phyloP scores from a whole-genome alignment of 2,329 filamentous ascomycete genomes.

The Fusarium denticulatum region DNA sequence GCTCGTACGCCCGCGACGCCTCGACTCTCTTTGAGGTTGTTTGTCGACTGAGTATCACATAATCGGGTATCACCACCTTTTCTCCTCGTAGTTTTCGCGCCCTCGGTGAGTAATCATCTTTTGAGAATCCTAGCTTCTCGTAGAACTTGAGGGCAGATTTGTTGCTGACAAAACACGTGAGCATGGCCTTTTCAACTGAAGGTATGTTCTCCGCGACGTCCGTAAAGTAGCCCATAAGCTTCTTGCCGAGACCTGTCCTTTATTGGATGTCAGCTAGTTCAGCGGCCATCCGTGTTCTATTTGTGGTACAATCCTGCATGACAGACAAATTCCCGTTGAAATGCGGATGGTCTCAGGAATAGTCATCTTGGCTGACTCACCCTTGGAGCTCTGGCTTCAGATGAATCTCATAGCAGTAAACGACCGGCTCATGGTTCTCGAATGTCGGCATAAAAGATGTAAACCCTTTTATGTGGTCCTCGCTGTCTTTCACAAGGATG shows the following conservation, averaged over 20 bases:
- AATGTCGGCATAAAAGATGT: conserved; percentile 77
- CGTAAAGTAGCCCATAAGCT: conserved; percentile 67
- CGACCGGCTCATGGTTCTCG: conserved; percentile 71
- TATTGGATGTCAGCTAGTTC: conserved; percentile 13
- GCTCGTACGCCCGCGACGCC: conserved; percentile 20
- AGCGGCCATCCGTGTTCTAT: conserved; percentile 1
- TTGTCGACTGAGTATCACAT: conserved; percentile 67
- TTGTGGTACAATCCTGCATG: neutral
- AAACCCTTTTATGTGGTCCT: conserved; percentile 60
- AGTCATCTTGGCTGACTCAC: conserved; percentile 47
- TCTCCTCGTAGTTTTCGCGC: conserved; percentile 64
- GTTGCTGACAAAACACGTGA: conserved; percentile 77
- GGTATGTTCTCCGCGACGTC: conserved; percentile 63
- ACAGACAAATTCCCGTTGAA: neutral
- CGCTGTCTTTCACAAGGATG: conserved; percentile 63
- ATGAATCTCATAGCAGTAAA: conserved; percentile 86
- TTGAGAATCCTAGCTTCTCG: conserved; percentile 64
- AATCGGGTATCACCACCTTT: conserved; percentile 64
- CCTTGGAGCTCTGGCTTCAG: conserved; percentile 66
- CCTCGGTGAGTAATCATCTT: conserved; percentile 65
- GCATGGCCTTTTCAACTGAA: conserved; percentile 73
- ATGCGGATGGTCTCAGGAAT: neutral
- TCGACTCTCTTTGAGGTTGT: conserved; percentile 37
- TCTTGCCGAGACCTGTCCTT: conserved; percentile 70
- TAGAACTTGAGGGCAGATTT: conserved; percentile 68